Base-by-base conservation (phyloP, 2,329 filamentous ascomycete species). In the Tolypocladium sp. region DNA sequence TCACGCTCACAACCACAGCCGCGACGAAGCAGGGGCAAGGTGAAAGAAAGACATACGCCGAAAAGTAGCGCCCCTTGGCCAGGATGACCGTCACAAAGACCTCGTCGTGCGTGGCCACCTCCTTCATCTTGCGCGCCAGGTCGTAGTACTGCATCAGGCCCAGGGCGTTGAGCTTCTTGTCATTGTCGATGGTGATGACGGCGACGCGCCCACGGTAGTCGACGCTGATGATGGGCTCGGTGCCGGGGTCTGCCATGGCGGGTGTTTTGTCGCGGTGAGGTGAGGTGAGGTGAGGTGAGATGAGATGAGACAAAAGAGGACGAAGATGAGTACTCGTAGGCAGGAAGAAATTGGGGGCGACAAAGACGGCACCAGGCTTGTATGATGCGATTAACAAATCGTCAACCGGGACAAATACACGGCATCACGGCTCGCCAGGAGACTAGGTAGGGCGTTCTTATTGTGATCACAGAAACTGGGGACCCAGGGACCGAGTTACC, bases 101-200 rank as follows among this genome's bases (percentile, higher is more conserved):
- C 64, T 96, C 90, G 62, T 93, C 85, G 63, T 86, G 86, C 10
- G 78, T 80, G 20, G 91, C 92, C 55, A 97, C 80, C 70, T 96
- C 87, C 60, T 88, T 83, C 70, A 99, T 76, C 55, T 85, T 81
- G 65, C 84, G 81, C 1, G 89, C 85, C 49, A 97, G 81, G 37
- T 86, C 81, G 72, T 89, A 96, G 79, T 97, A 97, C 57, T 87
- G 81, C 62, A 83, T 77, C 67, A 83, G 80, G 61, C 77, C 82
- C 57, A 97, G 77, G 38, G 93, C 91, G 73, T 95, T 95, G 73
- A 97, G 90, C 77, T 97, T 97, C 71, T 86, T 83, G 58, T 87
- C 83, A 57, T 90, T 88, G 75, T 92, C 88, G 70, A 99, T 87
- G 22, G 91, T 96, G 73, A 99, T 87, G 70, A 92, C 84, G 68